These are phyloP conservation scores for Naegleria lovaniensis DNA, from an alignment of 208 protist genomes.

Conservation along the genomic window DNA sequence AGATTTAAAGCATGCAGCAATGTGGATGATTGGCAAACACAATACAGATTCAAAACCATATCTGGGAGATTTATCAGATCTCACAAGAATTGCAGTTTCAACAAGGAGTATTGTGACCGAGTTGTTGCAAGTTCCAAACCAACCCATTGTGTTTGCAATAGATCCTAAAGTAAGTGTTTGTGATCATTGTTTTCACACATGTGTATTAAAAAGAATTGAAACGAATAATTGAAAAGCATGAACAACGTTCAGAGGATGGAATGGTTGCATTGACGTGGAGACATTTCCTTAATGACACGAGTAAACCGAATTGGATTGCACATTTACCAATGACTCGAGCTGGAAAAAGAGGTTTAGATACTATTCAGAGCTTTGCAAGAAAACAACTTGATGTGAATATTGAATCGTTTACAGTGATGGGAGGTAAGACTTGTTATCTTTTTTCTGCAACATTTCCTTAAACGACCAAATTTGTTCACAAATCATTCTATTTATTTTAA, in stretches of 20 bases:
- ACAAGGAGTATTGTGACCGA: slow-evolving; percentile 21
- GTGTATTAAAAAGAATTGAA: too few relatives aligned
- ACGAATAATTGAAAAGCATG: background rate
- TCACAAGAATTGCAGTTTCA: background rate
- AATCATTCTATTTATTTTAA: too few relatives aligned
- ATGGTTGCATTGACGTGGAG: background rate
- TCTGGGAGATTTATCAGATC: background rate
- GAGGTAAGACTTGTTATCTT: slow-evolving; percentile 34
- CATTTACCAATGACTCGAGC: slow-evolving; percentile 57
- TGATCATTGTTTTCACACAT: too few relatives aligned
- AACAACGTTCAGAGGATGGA: slow-evolving; percentile 35
- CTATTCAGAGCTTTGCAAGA: slow-evolving; percentile 46
- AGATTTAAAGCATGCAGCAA: background rate
- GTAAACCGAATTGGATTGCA: slow-evolving; percentile 48
- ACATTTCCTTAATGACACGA: slow-evolving; percentile 43
- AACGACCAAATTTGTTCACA: too few relatives aligned
- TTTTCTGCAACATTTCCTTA: too few relatives aligned
- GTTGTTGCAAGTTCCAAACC: slow-evolving; percentile 45
- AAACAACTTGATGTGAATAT: slow-evolving; percentile 29
- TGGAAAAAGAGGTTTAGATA: slow-evolving; percentile 51
- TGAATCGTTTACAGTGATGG: slow-evolving; percentile 46
- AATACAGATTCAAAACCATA: background rate
- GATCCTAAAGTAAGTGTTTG: background rate
- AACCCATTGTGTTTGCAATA: slow-evolving; percentile 42
- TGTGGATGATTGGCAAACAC: background rate